Conservation (phyloP, 2,329 filamentous ascomycete species). For the Stagonosporopsis vannaccii region DNA sequence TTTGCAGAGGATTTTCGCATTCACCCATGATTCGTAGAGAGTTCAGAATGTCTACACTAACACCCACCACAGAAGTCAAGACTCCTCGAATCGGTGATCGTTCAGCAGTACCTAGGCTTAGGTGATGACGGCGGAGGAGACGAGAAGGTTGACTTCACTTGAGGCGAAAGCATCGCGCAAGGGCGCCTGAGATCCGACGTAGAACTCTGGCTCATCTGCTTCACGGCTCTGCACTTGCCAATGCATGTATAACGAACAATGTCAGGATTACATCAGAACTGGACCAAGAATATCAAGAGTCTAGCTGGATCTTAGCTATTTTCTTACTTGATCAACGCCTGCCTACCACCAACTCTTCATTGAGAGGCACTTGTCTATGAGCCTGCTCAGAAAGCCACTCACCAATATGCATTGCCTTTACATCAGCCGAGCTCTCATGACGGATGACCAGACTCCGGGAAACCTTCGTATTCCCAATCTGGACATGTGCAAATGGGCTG, state of each 20-base stretch:
- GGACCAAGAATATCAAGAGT: neutral
- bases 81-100: constrained; percentile 42
- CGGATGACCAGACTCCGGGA: neutral
- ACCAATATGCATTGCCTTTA: neutral
- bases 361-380: neutral
- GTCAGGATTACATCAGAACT: neutral
- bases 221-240: neutral
- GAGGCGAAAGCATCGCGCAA: constrained; percentile 1
- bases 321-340: too few relatives aligned
- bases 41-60: constrained; percentile 20
- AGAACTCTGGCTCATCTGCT: neutral
- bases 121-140: constrained; percentile 30
- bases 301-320: too few relatives aligned
- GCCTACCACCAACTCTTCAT: neutral
- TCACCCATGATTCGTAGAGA: neutral
- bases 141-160: constrained; percentile 45
- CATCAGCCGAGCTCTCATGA: neutral
- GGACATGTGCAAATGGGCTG: neutral
- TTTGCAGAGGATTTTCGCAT: neutral
- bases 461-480: neutral
- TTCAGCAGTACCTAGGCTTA: constrained; percentile 46
- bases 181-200: neutral
- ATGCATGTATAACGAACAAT: neutral
- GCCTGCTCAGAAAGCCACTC: neutral
- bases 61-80: constrained; percentile 37